Base-by-base conservation (phyloP, 2,329 filamentous ascomycete genomes). In the Monilinia polystroma region DNA sequence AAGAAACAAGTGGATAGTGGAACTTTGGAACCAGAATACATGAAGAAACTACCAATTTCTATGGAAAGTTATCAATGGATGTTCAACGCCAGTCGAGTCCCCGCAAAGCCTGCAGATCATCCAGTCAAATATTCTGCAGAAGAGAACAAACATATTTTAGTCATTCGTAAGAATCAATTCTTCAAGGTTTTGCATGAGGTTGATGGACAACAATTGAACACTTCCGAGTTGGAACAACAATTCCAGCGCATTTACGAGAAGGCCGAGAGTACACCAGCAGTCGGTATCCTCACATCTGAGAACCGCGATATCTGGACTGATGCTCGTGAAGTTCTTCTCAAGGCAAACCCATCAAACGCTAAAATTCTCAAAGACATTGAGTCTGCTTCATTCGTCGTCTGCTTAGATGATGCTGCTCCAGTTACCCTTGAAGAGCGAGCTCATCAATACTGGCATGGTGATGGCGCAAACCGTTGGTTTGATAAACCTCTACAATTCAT, bases 61-160 rank as follows among this genome's bases (percentile, higher is more conserved):
- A 99, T 99, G 95, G 93, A 93, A 83, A 95, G 92, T 77, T 98
- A 97, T 83, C 84, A 97, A 81, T 98, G 89, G 86, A 99, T 99
- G 95, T 99, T 99, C 86, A 98, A 99, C 80, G 88, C 87, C 79
- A 91, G 87, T 79, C 90, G 95, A 73, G 88, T 98, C 52, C 90
- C 94, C 41, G 90, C 90, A 64, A 90, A 89, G 75, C 90, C 92
- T 16, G 85, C 88, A 45, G 95, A 99, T 77, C 87, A 92, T 76
- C 90, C 91, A 12, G 82, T 90, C 77, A 97, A 97, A 81, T 97
- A 90, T 80, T 80, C 88, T 14, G 80, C 86, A 67, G 81, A 86
- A 68, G 85, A 90, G 70, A 86, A 97, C 83, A 90, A 94, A 81
- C 90, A 98, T 81, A 91, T 99, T 72, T 80, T 97, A 59, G 95